A percentile compares a stretch with the other conserved stretches of the same genome.
These are phyloP conservation scores for Aspergillus hancockii DNA, from an alignment of 495 filamentous ascomycete genomes.

Conservation along the genomic window DNA sequence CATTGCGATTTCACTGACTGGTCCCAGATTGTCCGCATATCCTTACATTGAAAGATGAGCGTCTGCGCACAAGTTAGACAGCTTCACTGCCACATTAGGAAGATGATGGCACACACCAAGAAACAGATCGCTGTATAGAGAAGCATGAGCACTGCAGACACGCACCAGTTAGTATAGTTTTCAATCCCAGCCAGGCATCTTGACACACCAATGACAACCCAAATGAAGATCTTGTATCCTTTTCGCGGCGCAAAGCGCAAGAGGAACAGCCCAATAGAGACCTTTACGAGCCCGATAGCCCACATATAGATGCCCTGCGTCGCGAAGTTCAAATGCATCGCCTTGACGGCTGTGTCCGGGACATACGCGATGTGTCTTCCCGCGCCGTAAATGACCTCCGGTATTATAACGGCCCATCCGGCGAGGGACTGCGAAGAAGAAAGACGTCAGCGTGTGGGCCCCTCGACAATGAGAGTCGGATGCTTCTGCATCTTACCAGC, in stretches of 20 bases:
- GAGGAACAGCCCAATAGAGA: constrained; percentile 49
- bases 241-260: constrained; percentile 37
- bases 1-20: constrained; percentile 30
- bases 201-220: constrained; percentile 24
- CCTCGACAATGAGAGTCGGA: neutral
- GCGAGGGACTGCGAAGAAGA: constrained; percentile 23
- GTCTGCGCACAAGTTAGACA: constrained; percentile 14
- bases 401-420: constrained; percentile 34
- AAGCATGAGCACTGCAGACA: constrained; percentile 34
- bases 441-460: neutral
- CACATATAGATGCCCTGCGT: constrained; percentile 43
- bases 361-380: constrained; percentile 38
- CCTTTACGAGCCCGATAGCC: constrained; percentile 45
- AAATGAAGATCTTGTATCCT: constrained; percentile 38
- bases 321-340: constrained; percentile 46
- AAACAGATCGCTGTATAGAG: constrained; percentile 40
- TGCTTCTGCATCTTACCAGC: constrained; percentile 16
- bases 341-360: constrained; percentile 29
- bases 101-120: constrained; percentile 15
- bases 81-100: neutral
- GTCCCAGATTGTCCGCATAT: constrained; percentile 37
- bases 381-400: constrained; percentile 40
- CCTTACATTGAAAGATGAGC: constrained; percentile 26
- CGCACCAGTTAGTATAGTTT: constrained; percentile 2
- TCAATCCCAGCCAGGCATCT: neutral